phyloP scores from a whole-genome alignment of 75 land plant species.

The Pseudotsuga menziesii region DNA sequence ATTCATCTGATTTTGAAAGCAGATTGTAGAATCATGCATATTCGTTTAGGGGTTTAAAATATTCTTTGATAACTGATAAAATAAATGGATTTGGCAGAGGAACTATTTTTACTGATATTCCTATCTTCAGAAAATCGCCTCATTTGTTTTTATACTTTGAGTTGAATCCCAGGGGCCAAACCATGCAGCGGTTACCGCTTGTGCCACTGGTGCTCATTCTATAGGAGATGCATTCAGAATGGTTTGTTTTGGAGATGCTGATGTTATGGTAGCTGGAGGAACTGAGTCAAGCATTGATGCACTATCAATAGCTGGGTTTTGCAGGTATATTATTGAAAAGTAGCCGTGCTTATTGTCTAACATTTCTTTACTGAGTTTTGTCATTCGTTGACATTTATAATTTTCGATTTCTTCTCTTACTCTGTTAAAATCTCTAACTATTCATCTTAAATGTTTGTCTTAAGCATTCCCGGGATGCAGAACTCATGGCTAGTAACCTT shows the following conservation, averaged over 20 bases:
- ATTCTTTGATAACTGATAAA: not conserved
- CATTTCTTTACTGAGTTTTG: not conserved
- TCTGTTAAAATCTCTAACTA: not conserved
- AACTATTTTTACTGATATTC: not conserved
- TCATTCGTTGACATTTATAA: not conserved
- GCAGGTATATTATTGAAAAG: conserved; percentile 41
- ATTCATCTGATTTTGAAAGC: conserved; percentile 6
- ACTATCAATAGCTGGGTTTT: conserved; percentile 96
- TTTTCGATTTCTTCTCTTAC: not conserved
- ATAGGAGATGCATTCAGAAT: conserved; percentile 97
- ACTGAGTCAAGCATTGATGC: conserved; percentile 98
- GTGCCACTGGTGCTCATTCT: conserved; percentile 99
- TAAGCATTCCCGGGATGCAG: not conserved
- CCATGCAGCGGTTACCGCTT: conserved; percentile 98
- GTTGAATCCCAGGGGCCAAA: conserved; percentile 81
- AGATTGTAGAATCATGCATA: conserved; percentile 3
- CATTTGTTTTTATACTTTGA: not conserved
- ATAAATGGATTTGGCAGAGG: not conserved
- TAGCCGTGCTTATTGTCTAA: not conserved
- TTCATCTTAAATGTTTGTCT: not conserved
- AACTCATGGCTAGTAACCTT: not conserved
- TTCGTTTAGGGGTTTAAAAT: not conserved
- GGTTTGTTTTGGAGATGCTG: conserved; percentile 98
- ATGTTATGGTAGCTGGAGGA: conserved; percentile 99
- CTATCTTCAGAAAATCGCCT: not conserved